phyloP scores from a whole-genome alignment of 2,329 filamentous ascomycete species.

The Stachybotrys chartarum region DNA sequence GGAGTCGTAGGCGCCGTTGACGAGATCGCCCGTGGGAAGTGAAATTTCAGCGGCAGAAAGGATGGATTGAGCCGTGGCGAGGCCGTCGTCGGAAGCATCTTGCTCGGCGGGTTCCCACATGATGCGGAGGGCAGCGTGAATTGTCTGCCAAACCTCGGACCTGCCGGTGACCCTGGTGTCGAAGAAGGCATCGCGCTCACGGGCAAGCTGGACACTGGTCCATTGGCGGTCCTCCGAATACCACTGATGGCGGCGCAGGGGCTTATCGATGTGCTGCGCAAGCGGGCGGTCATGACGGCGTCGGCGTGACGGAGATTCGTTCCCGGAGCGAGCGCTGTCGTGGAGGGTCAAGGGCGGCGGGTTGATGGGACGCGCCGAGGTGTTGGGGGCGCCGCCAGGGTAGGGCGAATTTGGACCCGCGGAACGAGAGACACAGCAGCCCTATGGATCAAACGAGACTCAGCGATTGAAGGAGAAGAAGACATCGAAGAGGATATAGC shows the following conservation, averaged over 20 bases:
- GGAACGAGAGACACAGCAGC: constrained; percentile 51
- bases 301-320: constrained; percentile 16
- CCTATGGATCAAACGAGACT: constrained; percentile 25
- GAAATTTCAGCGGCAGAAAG: constrained; percentile 72
- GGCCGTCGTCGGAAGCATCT: constrained; percentile 27
- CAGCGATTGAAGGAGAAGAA: neutral
- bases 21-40: constrained; percentile 64
- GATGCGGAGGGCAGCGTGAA: constrained; percentile 60
- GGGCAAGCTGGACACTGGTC: constrained; percentile 61
- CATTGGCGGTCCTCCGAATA: constrained; percentile 54
- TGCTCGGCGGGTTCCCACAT: constrained; percentile 50
- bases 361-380: constrained; percentile 48
- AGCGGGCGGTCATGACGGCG: constrained; percentile 36
- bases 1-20: constrained; percentile 65
- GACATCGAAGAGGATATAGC: too few relatives aligned
- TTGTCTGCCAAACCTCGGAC: constrained; percentile 71
- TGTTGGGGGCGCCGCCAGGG: constrained; percentile 38
- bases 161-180: constrained; percentile 78
- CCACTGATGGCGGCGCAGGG: constrained; percentile 61
- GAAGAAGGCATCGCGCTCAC: constrained; percentile 78
- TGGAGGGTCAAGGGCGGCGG: constrained; percentile 25
- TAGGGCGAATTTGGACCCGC: constrained; percentile 48
- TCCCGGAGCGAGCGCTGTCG: constrained; percentile 16
- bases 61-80: constrained; percentile 68
- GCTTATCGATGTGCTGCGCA: constrained; percentile 62